phyloP scores from a whole-genome alignment of 225 moss, liverwort and hornwort species.

The Pleurozium schreberi region DNA sequence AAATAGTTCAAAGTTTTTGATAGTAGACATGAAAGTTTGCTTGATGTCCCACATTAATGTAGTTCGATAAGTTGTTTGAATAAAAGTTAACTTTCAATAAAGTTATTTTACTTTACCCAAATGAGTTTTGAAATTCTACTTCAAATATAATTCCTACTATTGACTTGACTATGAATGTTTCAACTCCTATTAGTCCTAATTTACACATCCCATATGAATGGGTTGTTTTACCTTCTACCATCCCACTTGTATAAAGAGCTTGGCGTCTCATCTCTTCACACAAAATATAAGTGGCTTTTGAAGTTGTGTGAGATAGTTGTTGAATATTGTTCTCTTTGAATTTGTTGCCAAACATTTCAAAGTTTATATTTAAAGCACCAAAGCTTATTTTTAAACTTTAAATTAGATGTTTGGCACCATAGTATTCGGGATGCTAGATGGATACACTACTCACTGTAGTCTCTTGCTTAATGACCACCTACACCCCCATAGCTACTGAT shows the following conservation, averaged over 20 bases:
- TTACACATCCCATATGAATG: neutral
- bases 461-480: neutral
- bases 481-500: too few species aligned
- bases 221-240: neutral
- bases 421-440: neutral
- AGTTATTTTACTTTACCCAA: neutral
- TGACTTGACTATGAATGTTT: neutral
- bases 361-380: too few species aligned
- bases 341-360: neutral
- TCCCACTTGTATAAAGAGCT: neutral
- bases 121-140: neutral
- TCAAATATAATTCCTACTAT: neutral
- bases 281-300: neutral
- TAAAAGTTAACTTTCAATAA: too few species aligned
- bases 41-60: neutral
- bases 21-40: too few species aligned
- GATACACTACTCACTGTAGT: neutral
- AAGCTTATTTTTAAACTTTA: neutral
- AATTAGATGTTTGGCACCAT: neutral
- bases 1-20: too few species aligned
- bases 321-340: neutral
- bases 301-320: neutral
- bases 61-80: neutral
- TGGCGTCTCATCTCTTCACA: neutral
- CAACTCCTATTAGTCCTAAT: neutral